Base-by-base conservation (phyloP, 768 basidiomycete genomes). In the Mycena sanguinolenta region DNA sequence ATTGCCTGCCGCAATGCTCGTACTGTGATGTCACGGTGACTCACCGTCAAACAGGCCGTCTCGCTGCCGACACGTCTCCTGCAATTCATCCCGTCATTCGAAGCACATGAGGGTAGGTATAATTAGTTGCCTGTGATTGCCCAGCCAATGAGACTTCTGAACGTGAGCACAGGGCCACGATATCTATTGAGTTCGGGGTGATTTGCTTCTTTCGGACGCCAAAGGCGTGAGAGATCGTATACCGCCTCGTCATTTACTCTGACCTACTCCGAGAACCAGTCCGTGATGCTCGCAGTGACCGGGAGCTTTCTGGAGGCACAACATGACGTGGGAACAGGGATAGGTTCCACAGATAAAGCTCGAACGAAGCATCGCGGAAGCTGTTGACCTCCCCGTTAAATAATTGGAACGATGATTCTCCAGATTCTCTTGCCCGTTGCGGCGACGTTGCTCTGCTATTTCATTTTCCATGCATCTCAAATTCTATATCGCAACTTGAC, bases 401-500 rank as follows among this genome's bases (percentile, higher is more conserved):
- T 27, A 28, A 52, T 9, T 27, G n/a, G 13, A n/a, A 50, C 49
- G 30, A 64, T 64, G 52, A 55, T 55, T 27, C 39, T 27, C 8
- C 25, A 42, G 28, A n/a, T 64, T 19, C 3, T 64, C 12, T 21
- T 55, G 5, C 63, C 53, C 21, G 17, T 64, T 25, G 63, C 42
- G 3, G 53, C 36, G 27, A 55, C 52, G 19, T 13, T 54, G 14
- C 52, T 64, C 52, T 55, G 23, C 52, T 64, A 64, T 55, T 3
- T 55, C 8, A 4, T 64, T 2, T 32, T 42, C 39, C 53, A 53
- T 23, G 42, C 27, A 5, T 28, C 34, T 13, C 60, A 63, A 36
- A 16, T 58, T 30, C 28, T 77, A 27, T 66, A 73, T 44, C 59
- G 42, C 30, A 54, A 63, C 3, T 59, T 58, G 38, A 72, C 50